Conservation (phyloP, 495 filamentous ascomycete species). For the Xanthoparmelia taractica region DNA sequence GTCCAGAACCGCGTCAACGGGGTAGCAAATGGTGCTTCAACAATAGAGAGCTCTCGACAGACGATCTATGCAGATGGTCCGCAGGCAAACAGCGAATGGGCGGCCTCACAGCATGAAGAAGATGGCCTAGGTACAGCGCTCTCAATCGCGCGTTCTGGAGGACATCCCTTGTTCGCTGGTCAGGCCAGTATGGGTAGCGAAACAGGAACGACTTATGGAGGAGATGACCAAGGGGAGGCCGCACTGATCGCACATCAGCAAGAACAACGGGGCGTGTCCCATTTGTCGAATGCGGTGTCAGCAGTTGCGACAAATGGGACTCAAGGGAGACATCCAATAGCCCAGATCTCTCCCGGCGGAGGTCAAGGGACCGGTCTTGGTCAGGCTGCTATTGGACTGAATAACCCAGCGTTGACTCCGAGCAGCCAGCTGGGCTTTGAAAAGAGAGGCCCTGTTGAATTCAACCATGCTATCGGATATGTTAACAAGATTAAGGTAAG, state of each 20-base stretch:
- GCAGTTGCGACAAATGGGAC: constrained; percentile 47
- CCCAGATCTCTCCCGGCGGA: constrained; percentile 35
- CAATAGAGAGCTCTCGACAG: constrained; percentile 21
- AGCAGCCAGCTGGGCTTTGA: constrained; percentile 58
- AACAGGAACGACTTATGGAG: constrained; percentile 30
- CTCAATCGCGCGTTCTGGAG: constrained; percentile 18
- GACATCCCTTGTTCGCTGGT: constrained; percentile 21
- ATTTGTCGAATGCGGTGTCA: constrained; percentile 67
- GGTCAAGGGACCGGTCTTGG: constrained; percentile 26
- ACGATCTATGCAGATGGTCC: constrained; percentile 23
- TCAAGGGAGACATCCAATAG: constrained; percentile 36
- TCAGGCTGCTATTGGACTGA: constrained; percentile 24
- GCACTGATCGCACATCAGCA: constrained; percentile 59
- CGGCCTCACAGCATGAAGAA: constrained; percentile 22
- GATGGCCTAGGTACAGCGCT: constrained; percentile 32
- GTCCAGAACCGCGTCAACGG: constrained; percentile 20
- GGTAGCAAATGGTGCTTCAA: constrained; percentile 15
- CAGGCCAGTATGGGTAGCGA: constrained; percentile 20
- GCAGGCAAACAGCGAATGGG: constrained; percentile 24
- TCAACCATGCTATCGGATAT: constrained; percentile 99
- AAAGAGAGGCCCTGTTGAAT: constrained; percentile 92
- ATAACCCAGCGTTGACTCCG: constrained; percentile 39
- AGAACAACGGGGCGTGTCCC: constrained; percentile 73
- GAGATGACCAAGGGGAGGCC: constrained; percentile 41
- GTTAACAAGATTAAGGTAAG: constrained; percentile 99